phyloP scores from a whole-genome alignment of 148 eudicot genomes.

The Chenopodium quinoa region DNA sequence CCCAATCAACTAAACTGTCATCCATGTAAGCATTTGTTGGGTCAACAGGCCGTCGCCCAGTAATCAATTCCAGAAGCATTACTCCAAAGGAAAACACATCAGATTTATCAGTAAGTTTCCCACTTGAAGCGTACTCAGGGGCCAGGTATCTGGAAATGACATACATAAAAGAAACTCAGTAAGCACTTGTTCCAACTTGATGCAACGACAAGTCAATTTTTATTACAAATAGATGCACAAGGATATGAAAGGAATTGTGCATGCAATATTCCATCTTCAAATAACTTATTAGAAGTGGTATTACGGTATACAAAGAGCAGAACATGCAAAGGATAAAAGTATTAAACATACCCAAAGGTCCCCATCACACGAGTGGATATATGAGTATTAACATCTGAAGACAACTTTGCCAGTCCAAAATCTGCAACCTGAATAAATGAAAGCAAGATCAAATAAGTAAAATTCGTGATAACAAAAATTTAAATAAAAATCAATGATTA shows the following conservation, averaged over 20 bases:
- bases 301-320: not conserved
- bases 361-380: conserved; percentile 98
- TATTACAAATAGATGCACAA: not conserved
- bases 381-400: conserved; percentile 83
- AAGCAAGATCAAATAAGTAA: not conserved
- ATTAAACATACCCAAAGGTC: conserved; percentile 78
- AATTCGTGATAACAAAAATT: not conserved
- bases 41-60: conserved; percentile 89
- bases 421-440: conserved; percentile 78
- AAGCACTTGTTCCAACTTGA: not conserved
- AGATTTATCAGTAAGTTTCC: conserved; percentile 87
- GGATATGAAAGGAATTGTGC: not conserved
- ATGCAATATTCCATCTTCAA: not conserved
- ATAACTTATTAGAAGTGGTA: not conserved
- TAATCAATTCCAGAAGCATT: conserved; percentile 84
- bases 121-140: conserved; percentile 94
- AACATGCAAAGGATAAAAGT: not conserved
- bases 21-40: conserved; percentile 57
- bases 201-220: not conserved
- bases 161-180: conserved; percentile 7
- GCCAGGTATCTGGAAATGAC: conserved; percentile 67
- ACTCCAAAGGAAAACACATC: conserved; percentile 94
- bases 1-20: conserved; percentile 98
- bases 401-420: conserved; percentile 90
- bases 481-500: not conserved